Evolutionary conservation across 192 early-diverging fungal species (phyloP).

Genomic region (Funneliformis geosporum): DNA sequence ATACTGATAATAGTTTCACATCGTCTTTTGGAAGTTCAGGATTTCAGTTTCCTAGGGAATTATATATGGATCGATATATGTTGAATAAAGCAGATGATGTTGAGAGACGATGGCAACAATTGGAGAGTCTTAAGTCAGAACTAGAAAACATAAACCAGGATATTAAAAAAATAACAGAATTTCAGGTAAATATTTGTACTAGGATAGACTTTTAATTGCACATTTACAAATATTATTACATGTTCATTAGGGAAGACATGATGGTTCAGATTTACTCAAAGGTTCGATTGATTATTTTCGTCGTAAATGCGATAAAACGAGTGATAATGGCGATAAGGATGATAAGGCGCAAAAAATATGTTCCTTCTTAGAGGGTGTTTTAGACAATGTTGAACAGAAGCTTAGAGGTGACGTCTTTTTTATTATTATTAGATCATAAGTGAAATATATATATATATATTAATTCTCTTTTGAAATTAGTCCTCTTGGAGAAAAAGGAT

Average conservation of each 20-base stretch:
- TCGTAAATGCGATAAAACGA: not conserved
- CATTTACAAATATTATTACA: not conserved
- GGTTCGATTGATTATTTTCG: constrained; percentile 19
- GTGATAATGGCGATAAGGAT: not conserved
- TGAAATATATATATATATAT: not conserved
- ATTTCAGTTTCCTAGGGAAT: not conserved
- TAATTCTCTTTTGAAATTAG: not conserved
- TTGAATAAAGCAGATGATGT: not conserved
- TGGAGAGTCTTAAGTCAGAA: not conserved
- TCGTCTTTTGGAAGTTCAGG: too few relatives aligned
- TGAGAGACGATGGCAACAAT: not conserved
- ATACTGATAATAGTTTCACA: not conserved
- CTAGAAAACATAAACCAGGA: not conserved
- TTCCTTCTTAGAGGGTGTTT: not conserved
- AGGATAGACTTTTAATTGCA: not conserved
- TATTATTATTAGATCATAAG: not conserved
- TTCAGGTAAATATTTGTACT: constrained; percentile 1
- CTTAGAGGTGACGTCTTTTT: not conserved
- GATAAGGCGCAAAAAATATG: not conserved
- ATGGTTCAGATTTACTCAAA: constrained; percentile 11
- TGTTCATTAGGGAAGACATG: constrained; percentile 17
- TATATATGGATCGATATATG: constrained; percentile 25
- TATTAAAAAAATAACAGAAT: constrained; percentile 7
- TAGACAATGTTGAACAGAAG: constrained; percentile 10
- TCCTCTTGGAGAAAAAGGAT: not conserved